Percentiles rank a stretch among this genome's conserved stretches.
Conservation (phyloP, 2,329 filamentous ascomycete species). For the Trichoderma asperellum region DNA sequence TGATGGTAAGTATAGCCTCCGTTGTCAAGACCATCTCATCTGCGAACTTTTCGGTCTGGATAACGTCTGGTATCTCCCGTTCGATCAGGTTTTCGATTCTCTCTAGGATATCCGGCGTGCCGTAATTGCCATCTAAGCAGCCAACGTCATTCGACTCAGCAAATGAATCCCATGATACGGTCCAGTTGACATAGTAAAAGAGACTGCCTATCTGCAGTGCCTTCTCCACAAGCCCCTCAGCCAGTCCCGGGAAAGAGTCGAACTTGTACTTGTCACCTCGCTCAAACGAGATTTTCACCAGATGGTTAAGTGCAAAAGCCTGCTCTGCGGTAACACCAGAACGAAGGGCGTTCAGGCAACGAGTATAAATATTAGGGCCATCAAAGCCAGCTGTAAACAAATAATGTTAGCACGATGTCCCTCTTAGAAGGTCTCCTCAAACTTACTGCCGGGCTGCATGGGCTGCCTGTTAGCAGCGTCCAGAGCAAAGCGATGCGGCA, state of each 20-base stretch:
- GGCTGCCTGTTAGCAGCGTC: conserved; percentile 47
- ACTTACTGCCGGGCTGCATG: conserved; percentile 66
- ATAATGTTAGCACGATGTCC: neutral
- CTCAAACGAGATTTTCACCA: conserved; percentile 95
- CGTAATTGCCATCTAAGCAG: conserved; percentile 49
- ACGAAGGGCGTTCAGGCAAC: conserved; percentile 80
- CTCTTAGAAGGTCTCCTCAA: neutral
- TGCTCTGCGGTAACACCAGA: conserved; percentile 81
- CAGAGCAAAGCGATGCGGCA: conserved; percentile 46
- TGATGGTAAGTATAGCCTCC: conserved; percentile 83
- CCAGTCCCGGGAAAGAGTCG: conserved; percentile 84
- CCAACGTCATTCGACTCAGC: conserved; percentile 59
- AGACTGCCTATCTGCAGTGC: conserved; percentile 76
- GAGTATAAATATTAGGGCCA: conserved; percentile 88
- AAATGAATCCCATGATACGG: conserved; percentile 66
- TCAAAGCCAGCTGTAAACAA: conserved; percentile 59
- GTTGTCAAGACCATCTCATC: conserved; percentile 76
- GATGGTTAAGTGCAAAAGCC: conserved; percentile 88
- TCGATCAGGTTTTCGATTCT: conserved; percentile 67
- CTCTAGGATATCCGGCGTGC: conserved; percentile 62
- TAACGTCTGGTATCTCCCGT: conserved; percentile 65
- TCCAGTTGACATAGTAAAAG: conserved; percentile 83
- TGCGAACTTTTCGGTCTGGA: conserved; percentile 72
- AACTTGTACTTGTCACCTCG: conserved; percentile 95
- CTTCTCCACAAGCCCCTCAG: conserved; percentile 86